These are phyloP conservation scores for Glycine soja DNA, from an alignment of 306 rosid species.

Conservation along the genomic window DNA sequence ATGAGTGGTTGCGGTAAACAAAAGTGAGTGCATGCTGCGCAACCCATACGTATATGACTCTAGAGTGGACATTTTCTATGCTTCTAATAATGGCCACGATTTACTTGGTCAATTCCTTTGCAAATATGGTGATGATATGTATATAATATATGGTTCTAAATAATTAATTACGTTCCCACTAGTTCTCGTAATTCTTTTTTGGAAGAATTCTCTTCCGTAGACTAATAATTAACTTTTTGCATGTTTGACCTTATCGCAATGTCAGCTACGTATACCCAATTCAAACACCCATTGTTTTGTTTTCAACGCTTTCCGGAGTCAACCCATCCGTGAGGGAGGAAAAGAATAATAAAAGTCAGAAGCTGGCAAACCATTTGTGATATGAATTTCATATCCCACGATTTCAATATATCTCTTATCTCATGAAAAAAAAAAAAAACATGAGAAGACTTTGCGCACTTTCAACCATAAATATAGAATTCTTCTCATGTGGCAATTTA, in stretches of 20 bases:
- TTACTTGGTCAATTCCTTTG: conserved; percentile 27
- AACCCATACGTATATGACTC: too few species aligned
- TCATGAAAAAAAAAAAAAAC: neutral
- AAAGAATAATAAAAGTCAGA: neutral
- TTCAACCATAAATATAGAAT: neutral
- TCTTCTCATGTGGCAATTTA: neutral
- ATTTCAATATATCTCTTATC: neutral
- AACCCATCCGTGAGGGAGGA: neutral
- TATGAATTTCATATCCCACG: neutral
- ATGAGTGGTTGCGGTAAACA: neutral
- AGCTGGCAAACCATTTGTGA: conserved; percentile 9
- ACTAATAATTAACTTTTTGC: neutral
- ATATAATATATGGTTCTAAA: neutral
- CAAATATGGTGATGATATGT: neutral
- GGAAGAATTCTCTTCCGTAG: neutral
- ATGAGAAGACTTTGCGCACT: neutral
- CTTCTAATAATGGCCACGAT: neutral
- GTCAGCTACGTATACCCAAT: neutral
- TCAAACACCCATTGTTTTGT: neutral
- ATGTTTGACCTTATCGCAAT: neutral
- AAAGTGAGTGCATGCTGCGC: neutral
- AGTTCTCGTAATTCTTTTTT: neutral
- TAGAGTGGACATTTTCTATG: conserved; percentile 12
- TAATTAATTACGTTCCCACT: conserved; percentile 27
- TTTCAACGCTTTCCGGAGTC: conserved; percentile 25